These are phyloP conservation scores for Escovopsis sp. DNA, from an alignment of 2,329 filamentous ascomycete species.

Conservation along the genomic window DNA sequence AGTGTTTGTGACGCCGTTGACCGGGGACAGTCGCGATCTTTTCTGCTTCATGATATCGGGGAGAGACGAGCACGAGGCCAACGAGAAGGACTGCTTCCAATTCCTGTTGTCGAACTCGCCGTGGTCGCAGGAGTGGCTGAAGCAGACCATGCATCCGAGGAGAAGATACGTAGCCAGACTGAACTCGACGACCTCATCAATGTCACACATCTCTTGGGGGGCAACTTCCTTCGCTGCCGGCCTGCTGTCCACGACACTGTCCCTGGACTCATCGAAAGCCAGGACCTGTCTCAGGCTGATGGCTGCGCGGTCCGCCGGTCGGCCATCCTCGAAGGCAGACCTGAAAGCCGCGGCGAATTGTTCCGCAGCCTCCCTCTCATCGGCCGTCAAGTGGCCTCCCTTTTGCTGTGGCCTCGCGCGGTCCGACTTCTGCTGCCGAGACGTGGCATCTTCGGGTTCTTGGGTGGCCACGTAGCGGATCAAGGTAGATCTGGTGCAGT, in stretches of 20 bases:
- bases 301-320: slow-evolving; percentile 19
- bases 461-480: slow-evolving; percentile 39
- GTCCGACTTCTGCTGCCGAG: slow-evolving; percentile 39
- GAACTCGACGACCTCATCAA: slow-evolving; percentile 29
- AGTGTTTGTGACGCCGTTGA: slow-evolving; percentile 4
- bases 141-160: slow-evolving; percentile 44
- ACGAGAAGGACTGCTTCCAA: slow-evolving; percentile 38
- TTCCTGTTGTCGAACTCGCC: slow-evolving; percentile 42
- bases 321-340: slow-evolving; percentile 30
- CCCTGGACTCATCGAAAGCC: slow-evolving; percentile 37
- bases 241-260: slow-evolving; percentile 39
- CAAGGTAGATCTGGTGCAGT: slow-evolving; percentile 36
- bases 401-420: slow-evolving; percentile 34
- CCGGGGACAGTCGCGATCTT: slow-evolving; percentile 7
- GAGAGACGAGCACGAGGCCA: slow-evolving; percentile 20
- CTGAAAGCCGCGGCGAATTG: slow-evolving; percentile 45
- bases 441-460: slow-evolving; percentile 30
- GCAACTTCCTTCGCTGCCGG: slow-evolving; percentile 33
- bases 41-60: slow-evolving; percentile 19
- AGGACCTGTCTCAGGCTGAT: slow-evolving; percentile 38
- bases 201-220: slow-evolving; percentile 18
- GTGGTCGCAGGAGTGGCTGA: slow-evolving; percentile 46
- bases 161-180: slow-evolving; percentile 40
- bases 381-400: slow-evolving; percentile 23
- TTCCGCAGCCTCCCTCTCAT: slow-evolving; percentile 27